Conservation (phyloP, 2,329 filamentous ascomycete genomes). For the Aspergillus sp. region DNA sequence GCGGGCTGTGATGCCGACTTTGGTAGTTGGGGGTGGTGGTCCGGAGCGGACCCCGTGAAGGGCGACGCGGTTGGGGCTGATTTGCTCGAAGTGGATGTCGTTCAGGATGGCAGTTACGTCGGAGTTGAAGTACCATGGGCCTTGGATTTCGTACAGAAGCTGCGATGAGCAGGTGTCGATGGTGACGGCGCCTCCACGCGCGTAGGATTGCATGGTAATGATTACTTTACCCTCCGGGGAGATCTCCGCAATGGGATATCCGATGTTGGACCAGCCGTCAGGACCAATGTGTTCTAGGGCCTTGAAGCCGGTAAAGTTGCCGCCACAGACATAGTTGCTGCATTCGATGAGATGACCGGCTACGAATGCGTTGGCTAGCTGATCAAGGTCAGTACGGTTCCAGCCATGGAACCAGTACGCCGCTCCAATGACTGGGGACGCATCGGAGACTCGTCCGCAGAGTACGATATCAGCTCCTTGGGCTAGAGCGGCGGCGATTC, state of each 20-base stretch:
- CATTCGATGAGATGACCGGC: slow-evolving; percentile 45
- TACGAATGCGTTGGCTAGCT: slow-evolving; percentile 44
- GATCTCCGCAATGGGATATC: slow-evolving; percentile 52
- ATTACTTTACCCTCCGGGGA: slow-evolving; percentile 42
- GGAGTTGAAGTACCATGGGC: slow-evolving; percentile 59
- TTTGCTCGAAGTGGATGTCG: slow-evolving; percentile 55
- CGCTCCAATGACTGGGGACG: slow-evolving; percentile 47
- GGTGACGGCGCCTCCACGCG: slow-evolving; percentile 44
- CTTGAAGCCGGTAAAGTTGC: slow-evolving; percentile 49
- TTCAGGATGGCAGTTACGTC: slow-evolving; percentile 58
- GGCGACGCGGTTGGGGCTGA: slow-evolving; percentile 52
- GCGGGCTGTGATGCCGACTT: slow-evolving; percentile 50
- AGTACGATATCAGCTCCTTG: slow-evolving; percentile 49
- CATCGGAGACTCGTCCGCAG: slow-evolving; percentile 49
- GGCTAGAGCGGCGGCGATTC: slow-evolving; percentile 42
- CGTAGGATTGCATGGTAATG: slow-evolving; percentile 48
- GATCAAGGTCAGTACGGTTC: slow-evolving; percentile 38
- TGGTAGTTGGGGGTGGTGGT: slow-evolving; percentile 54
- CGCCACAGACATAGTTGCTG: slow-evolving; percentile 47
- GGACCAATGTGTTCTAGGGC: slow-evolving; percentile 27
- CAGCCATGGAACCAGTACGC: slow-evolving; percentile 49
- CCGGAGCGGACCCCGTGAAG: slow-evolving; percentile 49
- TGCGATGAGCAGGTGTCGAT: slow-evolving; percentile 57
- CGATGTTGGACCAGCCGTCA: slow-evolving; percentile 48
- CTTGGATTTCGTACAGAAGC: slow-evolving; percentile 58